Percentiles rank a stretch among this genome's conserved stretches.
Evolutionary conservation across 495 filamentous ascomycete species (phyloP).

Genomic region (Daldinia grandis): DNA sequence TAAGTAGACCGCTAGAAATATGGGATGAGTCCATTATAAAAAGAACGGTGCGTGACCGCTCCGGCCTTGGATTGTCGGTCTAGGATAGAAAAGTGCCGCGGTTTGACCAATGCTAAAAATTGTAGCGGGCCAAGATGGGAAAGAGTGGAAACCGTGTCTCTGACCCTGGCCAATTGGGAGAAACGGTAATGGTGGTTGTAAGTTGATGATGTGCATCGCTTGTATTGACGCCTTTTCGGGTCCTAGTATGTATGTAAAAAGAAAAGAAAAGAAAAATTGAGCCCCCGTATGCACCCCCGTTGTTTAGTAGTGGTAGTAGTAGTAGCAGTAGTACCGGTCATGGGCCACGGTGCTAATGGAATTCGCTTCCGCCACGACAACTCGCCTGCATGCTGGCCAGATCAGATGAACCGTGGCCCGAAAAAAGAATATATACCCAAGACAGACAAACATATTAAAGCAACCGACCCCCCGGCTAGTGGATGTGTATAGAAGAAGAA

Average conservation of each 20-base stretch:
- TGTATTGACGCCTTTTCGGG: constrained; percentile 39
- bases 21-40: not conserved
- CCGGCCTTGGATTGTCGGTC: constrained; percentile 28
- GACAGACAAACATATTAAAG: constrained; percentile 38
- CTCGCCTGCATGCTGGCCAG: constrained; percentile 37
- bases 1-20: constrained; percentile 33
- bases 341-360: constrained; percentile 30
- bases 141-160: constrained; percentile 32
- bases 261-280: not conserved
- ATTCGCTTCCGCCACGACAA: constrained; percentile 40
- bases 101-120: constrained; percentile 27
- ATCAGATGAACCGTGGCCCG: constrained; percentile 43
- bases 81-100: constrained; percentile 33
- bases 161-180: constrained; percentile 37
- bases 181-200: constrained; percentile 38
- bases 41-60: constrained; percentile 38
- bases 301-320: no score
- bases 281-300: not conserved
- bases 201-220: constrained; percentile 42
- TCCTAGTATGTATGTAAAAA: constrained; percentile 3
- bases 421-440: constrained; percentile 5
- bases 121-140: constrained; percentile 28
- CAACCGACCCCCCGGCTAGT: constrained; percentile 14
- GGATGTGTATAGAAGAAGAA: not conserved
- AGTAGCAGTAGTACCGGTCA: not conserved